These are phyloP conservation scores for Stentor coeruleus DNA, from an alignment of 73 alveolate genomes.

Conservation along the genomic window DNA sequence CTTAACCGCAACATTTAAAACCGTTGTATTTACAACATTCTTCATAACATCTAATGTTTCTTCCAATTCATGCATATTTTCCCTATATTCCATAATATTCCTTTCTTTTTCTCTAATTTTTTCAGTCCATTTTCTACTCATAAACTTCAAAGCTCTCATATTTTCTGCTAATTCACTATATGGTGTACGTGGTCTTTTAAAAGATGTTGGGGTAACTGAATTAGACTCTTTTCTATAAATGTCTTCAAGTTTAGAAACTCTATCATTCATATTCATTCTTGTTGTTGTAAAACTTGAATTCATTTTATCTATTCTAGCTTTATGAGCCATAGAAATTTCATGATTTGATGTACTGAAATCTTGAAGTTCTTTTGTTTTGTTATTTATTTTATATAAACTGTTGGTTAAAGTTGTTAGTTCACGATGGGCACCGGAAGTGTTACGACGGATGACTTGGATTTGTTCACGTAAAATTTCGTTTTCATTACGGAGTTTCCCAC, in stretches of 20 bases:
- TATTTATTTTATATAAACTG: neutral
- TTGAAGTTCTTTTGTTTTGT: neutral
- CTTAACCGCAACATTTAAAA: neutral
- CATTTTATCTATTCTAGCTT: neutral
- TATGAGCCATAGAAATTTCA: neutral
- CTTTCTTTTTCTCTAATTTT: neutral
- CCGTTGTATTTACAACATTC: neutral
- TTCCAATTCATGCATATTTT: neutral
- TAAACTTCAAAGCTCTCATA: neutral
- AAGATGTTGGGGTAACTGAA: neutral
- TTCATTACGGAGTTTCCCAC: neutral
- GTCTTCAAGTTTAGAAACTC: conserved; percentile 4
- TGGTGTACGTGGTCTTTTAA: conserved; percentile 13
- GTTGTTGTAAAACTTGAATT: neutral
- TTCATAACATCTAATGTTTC: neutral
- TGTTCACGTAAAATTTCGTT: conserved; percentile 1
- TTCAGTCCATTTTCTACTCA: conserved; percentile 11
- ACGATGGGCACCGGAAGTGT: conserved; percentile 4
- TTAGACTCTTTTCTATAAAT: neutral
- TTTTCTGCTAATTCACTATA: neutral
- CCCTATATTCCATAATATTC: neutral
- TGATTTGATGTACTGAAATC: neutral
- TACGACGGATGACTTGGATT: conserved; percentile 5
- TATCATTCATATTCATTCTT: neutral
- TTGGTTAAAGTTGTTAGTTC: neutral